phyloP scores from a whole-genome alignment of 306 rosid species.

The Cercis canadensis region DNA sequence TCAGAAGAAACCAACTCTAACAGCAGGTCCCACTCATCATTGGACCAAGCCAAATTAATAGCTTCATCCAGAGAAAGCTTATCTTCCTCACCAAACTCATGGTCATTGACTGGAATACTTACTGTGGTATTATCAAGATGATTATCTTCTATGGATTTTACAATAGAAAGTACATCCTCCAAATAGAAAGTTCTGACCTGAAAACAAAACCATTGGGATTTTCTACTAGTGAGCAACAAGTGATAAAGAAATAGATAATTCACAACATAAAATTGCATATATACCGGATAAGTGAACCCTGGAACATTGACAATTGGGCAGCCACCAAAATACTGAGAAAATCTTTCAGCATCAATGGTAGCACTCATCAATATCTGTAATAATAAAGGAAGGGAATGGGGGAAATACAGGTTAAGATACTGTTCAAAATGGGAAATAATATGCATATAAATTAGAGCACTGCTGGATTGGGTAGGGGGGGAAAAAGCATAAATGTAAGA shows the following conservation, averaged over 20 bases:
- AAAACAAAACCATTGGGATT: constrained; percentile 34
- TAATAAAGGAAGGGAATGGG: constrained; percentile 16
- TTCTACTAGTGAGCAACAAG: constrained; percentile 2
- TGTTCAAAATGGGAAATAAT: constrained; percentile 4
- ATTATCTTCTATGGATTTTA: constrained; percentile 55
- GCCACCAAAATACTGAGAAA: constrained; percentile 92
- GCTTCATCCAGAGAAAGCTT: constrained; percentile 83
- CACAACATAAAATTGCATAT: constrained; percentile 32
- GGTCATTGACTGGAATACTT: constrained; percentile 40
- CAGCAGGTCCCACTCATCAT: constrained; percentile 77
- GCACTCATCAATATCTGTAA: constrained; percentile 97
- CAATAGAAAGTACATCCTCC: constrained; percentile 86
- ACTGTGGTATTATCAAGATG: constrained; percentile 55
- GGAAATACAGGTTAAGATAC: constrained; percentile 10
- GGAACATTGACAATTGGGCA: constrained; percentile 90
- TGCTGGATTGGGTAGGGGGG: constrained; percentile 15
- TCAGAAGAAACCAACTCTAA: constrained; percentile 73
- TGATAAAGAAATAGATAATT: constrained; percentile 27
- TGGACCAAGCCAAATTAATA: constrained; percentile 80
- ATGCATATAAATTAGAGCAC: constrained; percentile 23
- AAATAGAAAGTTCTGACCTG: constrained; percentile 83
- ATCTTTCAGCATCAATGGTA: constrained; percentile 79
- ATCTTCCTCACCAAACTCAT: constrained; percentile 64
- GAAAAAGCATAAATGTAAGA: constrained; percentile 23
- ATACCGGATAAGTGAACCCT: constrained; percentile 94